Evolutionary conservation across 768 basidiomycete genomes (phyloP).

Genomic region (Kwoniella sp.): DNA sequence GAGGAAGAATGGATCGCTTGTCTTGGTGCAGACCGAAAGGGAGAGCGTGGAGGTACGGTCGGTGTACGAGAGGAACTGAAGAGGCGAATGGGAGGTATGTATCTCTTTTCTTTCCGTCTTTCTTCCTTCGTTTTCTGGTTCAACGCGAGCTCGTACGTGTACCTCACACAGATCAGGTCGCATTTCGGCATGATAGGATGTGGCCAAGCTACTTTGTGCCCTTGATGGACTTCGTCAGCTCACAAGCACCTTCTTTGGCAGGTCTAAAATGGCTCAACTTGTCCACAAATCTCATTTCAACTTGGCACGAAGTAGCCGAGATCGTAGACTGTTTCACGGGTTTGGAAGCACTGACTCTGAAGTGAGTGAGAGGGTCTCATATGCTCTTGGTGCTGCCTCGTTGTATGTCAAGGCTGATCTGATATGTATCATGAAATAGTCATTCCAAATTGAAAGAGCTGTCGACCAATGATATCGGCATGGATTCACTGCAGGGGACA

Average conservation of each 20-base stretch:
- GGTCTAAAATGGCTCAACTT: constrained; percentile 80
- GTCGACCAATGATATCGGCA: background rate
- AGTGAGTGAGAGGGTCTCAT: constrained; percentile 62
- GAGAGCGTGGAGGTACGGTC: constrained; percentile 14
- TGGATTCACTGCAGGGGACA: background rate
- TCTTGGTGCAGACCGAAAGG: constrained; percentile 54
- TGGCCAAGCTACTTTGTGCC: too few relatives aligned
- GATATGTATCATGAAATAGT: constrained; percentile 12
- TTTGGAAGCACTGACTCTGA: constrained; percentile 71
- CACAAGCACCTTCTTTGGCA: too few relatives aligned
- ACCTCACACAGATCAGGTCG: too few relatives aligned
- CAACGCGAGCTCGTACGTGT: too few relatives aligned
- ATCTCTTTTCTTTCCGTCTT: too few relatives aligned
- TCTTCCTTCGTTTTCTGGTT: too few relatives aligned
- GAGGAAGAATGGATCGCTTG: constrained; percentile 65
- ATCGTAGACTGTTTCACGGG: constrained; percentile 67
- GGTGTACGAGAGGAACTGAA: constrained; percentile 5
- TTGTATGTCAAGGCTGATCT: background rate
- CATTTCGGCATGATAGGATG: too few relatives aligned
- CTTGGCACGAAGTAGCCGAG: constrained; percentile 69
- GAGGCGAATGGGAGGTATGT: constrained; percentile 25
- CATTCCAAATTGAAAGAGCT: constrained; percentile 17
- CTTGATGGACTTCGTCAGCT: too few relatives aligned
- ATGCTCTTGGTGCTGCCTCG: too few relatives aligned
- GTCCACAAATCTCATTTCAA: constrained; percentile 70